phyloP scores from a whole-genome alignment of 2,329 filamentous ascomycete species.

The Pseudonectria foliicola region DNA sequence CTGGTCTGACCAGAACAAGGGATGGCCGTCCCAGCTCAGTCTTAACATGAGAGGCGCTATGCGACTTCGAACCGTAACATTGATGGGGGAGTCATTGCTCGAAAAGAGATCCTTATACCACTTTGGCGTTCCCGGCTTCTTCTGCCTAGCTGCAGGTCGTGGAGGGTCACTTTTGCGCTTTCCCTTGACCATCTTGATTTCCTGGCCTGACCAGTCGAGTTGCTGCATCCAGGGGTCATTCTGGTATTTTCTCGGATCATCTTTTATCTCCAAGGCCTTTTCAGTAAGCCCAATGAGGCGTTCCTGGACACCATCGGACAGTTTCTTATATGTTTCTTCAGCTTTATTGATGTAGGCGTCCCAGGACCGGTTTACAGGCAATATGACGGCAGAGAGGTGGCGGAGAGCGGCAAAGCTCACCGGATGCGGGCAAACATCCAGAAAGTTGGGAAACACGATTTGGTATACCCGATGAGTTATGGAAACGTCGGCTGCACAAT shows the following conservation, averaged over 20 bases:
- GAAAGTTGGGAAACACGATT: slow-evolving; percentile 84
- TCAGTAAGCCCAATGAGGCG: slow-evolving; percentile 68
- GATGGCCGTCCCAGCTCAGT: slow-evolving; percentile 82
- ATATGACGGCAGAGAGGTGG: slow-evolving; percentile 86
- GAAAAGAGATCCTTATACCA: slow-evolving; percentile 93
- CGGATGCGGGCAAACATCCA: slow-evolving; percentile 87
- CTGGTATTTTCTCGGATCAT: slow-evolving; percentile 59
- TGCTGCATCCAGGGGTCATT: slow-evolving; percentile 88
- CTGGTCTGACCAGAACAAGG: slow-evolving; percentile 86
- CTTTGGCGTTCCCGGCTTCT: slow-evolving; percentile 86
- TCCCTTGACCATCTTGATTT: slow-evolving; percentile 82
- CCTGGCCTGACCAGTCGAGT: slow-evolving; percentile 92
- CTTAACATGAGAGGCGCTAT: slow-evolving; percentile 79
- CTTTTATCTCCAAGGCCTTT: slow-evolving; percentile 68
- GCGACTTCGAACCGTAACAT: slow-evolving; percentile 76
- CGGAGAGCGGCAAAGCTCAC: slow-evolving; percentile 93
- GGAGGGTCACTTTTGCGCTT: slow-evolving; percentile 81
- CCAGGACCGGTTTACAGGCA: slow-evolving; percentile 87
- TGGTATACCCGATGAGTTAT: slow-evolving; percentile 93
- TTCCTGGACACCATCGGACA: slow-evolving; percentile 71
- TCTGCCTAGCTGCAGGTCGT: slow-evolving; percentile 73
- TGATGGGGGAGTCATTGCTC: slow-evolving; percentile 61
- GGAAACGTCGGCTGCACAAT: slow-evolving; percentile 89
- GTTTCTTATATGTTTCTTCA: slow-evolving; percentile 72
- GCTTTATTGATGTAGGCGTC: slow-evolving; percentile 75